A percentile compares a stretch with the other conserved stretches of the same genome.
Evolutionary conservation across 139 green algal species (phyloP).

Genomic region (Picochlorum sp.): DNA sequence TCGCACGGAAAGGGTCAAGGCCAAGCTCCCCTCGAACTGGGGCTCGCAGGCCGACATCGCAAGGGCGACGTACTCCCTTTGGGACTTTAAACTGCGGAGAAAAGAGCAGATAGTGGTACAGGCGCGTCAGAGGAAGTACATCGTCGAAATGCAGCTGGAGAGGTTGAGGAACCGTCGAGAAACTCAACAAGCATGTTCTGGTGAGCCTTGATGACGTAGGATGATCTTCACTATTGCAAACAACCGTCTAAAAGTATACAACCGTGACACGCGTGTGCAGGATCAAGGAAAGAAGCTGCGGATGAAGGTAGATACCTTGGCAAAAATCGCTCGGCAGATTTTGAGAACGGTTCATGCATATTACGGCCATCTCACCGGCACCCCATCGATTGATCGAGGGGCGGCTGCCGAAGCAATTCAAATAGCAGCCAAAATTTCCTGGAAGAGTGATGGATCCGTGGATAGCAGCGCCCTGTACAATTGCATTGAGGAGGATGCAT

Average conservation of each 20-base stretch:
- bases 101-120: slow-evolving; percentile 5
- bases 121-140: slow-evolving; percentile 2
- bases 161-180: not conserved
- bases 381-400: not conserved
- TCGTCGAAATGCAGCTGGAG: not conserved
- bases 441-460: slow-evolving; percentile 1
- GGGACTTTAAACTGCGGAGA: slow-evolving; percentile 5
- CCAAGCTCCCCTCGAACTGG: slow-evolving; percentile 4
- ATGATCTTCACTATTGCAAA: not conserved
- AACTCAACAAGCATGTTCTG: slow-evolving; percentile 6
- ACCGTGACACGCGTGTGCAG: not conserved
- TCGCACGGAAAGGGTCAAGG: slow-evolving; percentile 4
- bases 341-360: slow-evolving; percentile 7
- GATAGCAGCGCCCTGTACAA: slow-evolving; percentile 3
- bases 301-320: not conserved
- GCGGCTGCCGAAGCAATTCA: slow-evolving; percentile 4
- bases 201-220: slow-evolving; percentile 1
- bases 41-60: slow-evolving; percentile 3
- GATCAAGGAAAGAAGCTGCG: slow-evolving; percentile 3
- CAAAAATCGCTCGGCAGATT: slow-evolving; percentile 1
- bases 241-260: not conserved
- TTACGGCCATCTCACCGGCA: not conserved
- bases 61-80: not conserved
- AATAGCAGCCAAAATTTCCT: slow-evolving; percentile 4
- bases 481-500: slow-evolving; percentile 4